Percentiles rank a stretch among this genome's conserved stretches.
These are phyloP conservation scores for Scutellaria barbata DNA, from an alignment of 257 asterid genomes.

Conservation along the genomic window DNA sequence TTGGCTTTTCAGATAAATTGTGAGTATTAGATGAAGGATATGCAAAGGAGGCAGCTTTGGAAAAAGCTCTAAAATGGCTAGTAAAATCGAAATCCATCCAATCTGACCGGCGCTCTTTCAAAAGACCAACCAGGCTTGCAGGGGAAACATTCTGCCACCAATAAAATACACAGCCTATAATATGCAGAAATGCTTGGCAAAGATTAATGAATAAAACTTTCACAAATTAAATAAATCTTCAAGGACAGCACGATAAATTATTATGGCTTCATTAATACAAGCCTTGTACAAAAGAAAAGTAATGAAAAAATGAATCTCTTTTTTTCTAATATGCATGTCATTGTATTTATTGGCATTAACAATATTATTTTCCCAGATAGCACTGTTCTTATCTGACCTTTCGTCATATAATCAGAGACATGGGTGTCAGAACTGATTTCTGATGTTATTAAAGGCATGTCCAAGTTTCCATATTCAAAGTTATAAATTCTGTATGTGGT, in stretches of 20 bases:
- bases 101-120: slow-evolving; percentile 46
- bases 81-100: slow-evolving; percentile 54
- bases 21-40: slow-evolving; percentile 43
- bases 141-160: slow-evolving; percentile 49
- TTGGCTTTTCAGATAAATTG: slow-evolving; percentile 29
- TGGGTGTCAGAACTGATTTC: no score
- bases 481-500: no score
- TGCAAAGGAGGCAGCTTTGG: slow-evolving; percentile 36
- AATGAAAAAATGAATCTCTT: no score
- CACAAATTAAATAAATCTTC: slow-evolving; percentile 21
- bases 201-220: slow-evolving; percentile 21
- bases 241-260: slow-evolving; percentile 11
- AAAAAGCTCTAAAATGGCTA: slow-evolving; percentile 38
- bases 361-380: no score
- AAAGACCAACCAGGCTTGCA: slow-evolving; percentile 44
- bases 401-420: no score
- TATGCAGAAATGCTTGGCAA: slow-evolving; percentile 13
- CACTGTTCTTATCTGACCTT: no score
- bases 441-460: no score
- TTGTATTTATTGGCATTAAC: no score
- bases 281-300: no score
- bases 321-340: no score
- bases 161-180: slow-evolving; percentile 10
- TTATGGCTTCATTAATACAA: no score
- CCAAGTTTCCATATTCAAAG: no score